Conservation (phyloP, 768 basidiomycete species). For the Panaeolus cyanescens region DNA sequence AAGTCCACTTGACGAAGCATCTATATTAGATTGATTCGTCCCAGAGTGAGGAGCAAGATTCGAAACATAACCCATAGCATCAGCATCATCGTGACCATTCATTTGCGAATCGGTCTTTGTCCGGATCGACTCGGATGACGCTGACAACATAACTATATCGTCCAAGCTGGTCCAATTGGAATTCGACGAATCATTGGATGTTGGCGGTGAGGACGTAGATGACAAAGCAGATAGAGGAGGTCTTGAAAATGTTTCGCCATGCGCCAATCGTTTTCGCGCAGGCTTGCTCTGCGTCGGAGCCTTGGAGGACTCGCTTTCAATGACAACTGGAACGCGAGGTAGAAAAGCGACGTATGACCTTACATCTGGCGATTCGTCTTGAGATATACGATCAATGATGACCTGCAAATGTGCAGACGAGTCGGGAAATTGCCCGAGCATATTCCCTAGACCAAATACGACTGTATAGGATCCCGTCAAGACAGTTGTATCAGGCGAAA, state of each 20-base stretch:
- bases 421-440: slow-evolving; percentile 22
- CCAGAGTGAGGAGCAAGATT: not conserved
- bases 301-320: not conserved
- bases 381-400: slow-evolving; percentile 47
- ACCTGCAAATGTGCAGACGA: slow-evolving; percentile 28
- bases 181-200: not conserved
- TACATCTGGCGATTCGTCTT: slow-evolving; percentile 63
- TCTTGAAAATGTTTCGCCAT: slow-evolving; percentile 38
- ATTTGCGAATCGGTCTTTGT: not conserved
- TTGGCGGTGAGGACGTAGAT: not conserved
- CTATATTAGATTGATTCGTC: not conserved
- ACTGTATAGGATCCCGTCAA: slow-evolving; percentile 7
- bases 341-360: slow-evolving; percentile 50
- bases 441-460: slow-evolving; percentile 26
- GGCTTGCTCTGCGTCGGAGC: slow-evolving; percentile 4
- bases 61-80: not conserved
- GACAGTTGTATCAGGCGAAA: slow-evolving; percentile 1
- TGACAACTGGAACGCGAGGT: not conserved
- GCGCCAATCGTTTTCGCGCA: slow-evolving; percentile 6
- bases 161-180: not conserved
- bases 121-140: not conserved
- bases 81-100: not conserved
- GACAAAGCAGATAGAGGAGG: slow-evolving; percentile 18
- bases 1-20: not conserved
- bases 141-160: not conserved